Percentiles rank a stretch among this genome's conserved stretches.
These are phyloP conservation scores for Aspergillus aculeatus DNA, from an alignment of 2,329 filamentous ascomycete species.

Conservation along the genomic window DNA sequence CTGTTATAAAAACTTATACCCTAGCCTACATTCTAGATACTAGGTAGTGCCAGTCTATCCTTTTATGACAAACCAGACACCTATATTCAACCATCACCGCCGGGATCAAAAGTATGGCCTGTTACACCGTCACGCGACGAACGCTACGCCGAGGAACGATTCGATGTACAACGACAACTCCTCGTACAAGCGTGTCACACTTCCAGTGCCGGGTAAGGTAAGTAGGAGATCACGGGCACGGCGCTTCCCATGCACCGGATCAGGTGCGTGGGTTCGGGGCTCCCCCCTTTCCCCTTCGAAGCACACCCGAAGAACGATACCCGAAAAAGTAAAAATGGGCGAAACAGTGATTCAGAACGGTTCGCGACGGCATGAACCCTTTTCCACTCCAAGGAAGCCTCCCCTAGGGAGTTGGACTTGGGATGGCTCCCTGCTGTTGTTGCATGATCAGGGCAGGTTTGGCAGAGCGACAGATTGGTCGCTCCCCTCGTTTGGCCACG, in stretches of 20 bases:
- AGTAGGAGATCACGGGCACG: constrained; percentile 6
- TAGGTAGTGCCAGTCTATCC: background rate
- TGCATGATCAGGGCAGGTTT: background rate
- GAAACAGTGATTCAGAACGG: background rate
- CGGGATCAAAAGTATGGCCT: constrained; percentile 9
- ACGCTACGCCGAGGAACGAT: constrained; percentile 7
- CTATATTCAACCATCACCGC: background rate
- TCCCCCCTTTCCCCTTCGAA: background rate
- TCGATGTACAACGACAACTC: constrained; percentile 13
- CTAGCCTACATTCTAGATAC: too few species aligned
- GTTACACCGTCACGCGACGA: constrained; percentile 18
- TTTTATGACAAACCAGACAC: background rate
- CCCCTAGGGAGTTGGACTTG: background rate
- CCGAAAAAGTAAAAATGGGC: background rate
- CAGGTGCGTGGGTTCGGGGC: constrained; percentile 10
- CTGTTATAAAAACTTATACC: too few species aligned
- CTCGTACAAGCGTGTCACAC: constrained; percentile 18
- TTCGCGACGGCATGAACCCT: background rate
- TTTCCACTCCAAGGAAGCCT: background rate
- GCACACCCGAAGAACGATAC: background rate
- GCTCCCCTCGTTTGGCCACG: constrained; percentile 19
- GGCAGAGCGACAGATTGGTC: constrained; percentile 3
- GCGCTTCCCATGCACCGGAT: constrained; percentile 6
- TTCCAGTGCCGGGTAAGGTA: background rate
- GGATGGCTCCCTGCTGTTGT: background rate